Conservation (phyloP, 2,329 filamentous ascomycete species). For the Ilyonectria destructans region DNA sequence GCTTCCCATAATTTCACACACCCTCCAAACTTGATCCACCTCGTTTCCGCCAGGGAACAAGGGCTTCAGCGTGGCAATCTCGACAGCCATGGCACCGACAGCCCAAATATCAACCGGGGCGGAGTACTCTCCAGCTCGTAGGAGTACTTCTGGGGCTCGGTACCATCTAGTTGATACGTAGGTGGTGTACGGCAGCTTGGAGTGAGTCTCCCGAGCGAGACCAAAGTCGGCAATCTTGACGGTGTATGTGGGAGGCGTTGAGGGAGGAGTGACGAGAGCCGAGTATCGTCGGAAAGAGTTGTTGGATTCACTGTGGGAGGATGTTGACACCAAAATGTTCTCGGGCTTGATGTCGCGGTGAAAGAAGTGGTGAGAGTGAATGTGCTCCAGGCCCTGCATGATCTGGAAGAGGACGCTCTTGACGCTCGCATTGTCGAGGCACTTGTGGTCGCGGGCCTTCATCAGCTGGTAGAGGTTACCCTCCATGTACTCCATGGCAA, state of each 20-base stretch:
- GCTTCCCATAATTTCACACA: slow-evolving; percentile 99
- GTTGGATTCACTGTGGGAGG: slow-evolving; percentile 83
- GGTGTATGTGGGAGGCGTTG: slow-evolving; percentile 92
- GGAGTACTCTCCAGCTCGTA: slow-evolving; percentile 96
- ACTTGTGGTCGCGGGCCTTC: slow-evolving; percentile 98
- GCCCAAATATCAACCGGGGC: slow-evolving; percentile 99
- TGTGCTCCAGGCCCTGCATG: slow-evolving; percentile 95
- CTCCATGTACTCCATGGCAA: slow-evolving; percentile 99
- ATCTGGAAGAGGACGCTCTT: slow-evolving; percentile 99
- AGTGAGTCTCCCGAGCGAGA: slow-evolving; percentile 96
- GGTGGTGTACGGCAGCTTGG: slow-evolving; percentile 95
- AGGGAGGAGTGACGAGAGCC: slow-evolving; percentile 91
- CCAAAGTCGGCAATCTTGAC: slow-evolving; percentile 99
- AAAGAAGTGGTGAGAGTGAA: slow-evolving; percentile 97
- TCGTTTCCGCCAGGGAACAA: slow-evolving; percentile 98
- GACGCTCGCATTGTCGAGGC: slow-evolving; percentile 89
- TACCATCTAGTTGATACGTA: slow-evolving; percentile 99
- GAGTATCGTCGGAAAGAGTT: slow-evolving; percentile 96
- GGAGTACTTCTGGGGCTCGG: slow-evolving; percentile 92
- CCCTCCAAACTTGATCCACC: slow-evolving; percentile 98
- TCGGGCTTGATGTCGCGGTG: slow-evolving; percentile 99
- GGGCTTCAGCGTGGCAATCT: slow-evolving; percentile 96
- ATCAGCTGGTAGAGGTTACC: slow-evolving; percentile 99
- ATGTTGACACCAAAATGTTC: slow-evolving; percentile 97
- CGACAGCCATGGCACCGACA: slow-evolving; percentile 97